Evolutionary conservation across 2,329 filamentous ascomycete species (phyloP), one percentile per base, ranked within the genome.

Genomic region (Gyromitra esculenta): DNA sequence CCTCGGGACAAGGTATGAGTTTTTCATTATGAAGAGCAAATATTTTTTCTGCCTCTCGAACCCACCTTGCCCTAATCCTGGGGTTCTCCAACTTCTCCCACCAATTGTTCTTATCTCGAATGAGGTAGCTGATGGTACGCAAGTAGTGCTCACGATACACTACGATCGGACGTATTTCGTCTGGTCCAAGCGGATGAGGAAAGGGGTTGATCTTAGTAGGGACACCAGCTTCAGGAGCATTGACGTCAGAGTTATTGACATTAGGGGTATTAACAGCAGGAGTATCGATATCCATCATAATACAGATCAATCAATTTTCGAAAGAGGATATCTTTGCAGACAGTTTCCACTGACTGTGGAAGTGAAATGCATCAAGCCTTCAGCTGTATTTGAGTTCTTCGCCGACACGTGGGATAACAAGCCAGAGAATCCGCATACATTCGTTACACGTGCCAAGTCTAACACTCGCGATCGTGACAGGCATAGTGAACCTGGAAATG

Each of bases 31-130:
- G 39, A 6, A 6, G 15, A 13, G n/a, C 8, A 25, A n/a, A 21
- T 52, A 39, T 25, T 9, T 25, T 25, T 41, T 37, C 25, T n/a
- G 63, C 62, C 39, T 72, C n/a, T 25, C 63, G 35, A 25, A 37
- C 18, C 68, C 68, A 72, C 39, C 67, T 63, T n/a, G 35, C 45
- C 11, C 25, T 39, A 43, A 72, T 64, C 15, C 15, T 37, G 1
- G 31, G 21, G 25, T 65, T 48, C 39, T 72, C 63, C 8, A 72
- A 11, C 39, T 66, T 56, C 13, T 15, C 35, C 68, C 68, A 66
- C 68, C 68, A 56, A 18, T 52, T 21, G 1, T 41, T 18, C 43
- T 72, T 72, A 31, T 66, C 68, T 31, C 60, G 43, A 54, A 72
- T 72, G 18, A 25, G 45, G 37, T 35, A 39, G 35, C 56, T 65